A percentile compares a stretch with the other conserved stretches of the same genome.
Evolutionary conservation across 2,329 filamentous ascomycete genomes (phyloP).

Genomic region (Pseudogymnoascus sp.): DNA sequence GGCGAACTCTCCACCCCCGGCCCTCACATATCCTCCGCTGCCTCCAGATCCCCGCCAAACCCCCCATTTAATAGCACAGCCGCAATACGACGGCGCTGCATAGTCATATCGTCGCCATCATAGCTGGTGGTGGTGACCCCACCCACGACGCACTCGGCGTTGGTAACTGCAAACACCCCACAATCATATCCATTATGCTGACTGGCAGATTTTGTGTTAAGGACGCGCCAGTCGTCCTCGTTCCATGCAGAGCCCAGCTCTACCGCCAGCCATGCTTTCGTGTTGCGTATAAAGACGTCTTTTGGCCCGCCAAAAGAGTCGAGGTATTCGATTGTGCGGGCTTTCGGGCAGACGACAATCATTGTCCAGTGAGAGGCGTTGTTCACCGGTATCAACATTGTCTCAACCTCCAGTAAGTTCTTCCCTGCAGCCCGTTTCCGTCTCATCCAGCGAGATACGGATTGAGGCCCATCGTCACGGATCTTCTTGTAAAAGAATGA

Average conservation of each 20-base stretch:
- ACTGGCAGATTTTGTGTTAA: slow-evolving; percentile 39
- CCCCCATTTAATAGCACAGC: slow-evolving; percentile 59
- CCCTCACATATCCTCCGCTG: slow-evolving; percentile 1
- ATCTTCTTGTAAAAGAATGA: slow-evolving; percentile 58
- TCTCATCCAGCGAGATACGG: slow-evolving; percentile 47
- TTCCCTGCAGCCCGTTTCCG: slow-evolving; percentile 47
- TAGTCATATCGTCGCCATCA: slow-evolving; percentile 43
- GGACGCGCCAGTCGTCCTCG: slow-evolving; percentile 50
- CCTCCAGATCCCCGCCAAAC: slow-evolving; percentile 37
- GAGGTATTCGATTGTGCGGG: slow-evolving; percentile 55
- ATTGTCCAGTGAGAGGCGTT: slow-evolving; percentile 65
- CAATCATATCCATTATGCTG: slow-evolving; percentile 67
- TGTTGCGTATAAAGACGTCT: slow-evolving; percentile 32
- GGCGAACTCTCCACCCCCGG: background rate
- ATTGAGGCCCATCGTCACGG: slow-evolving; percentile 36
- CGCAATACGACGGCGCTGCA: slow-evolving; percentile 54
- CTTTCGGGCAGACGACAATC: slow-evolving; percentile 53
- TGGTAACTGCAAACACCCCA: slow-evolving; percentile 68
- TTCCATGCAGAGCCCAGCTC: slow-evolving; percentile 49
- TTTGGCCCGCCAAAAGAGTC: slow-evolving; percentile 50
- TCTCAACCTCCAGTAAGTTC: slow-evolving; percentile 56
- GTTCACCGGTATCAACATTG: slow-evolving; percentile 58
- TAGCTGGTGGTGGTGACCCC: slow-evolving; percentile 37
- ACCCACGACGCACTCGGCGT: slow-evolving; percentile 50
- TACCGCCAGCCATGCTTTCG: slow-evolving; percentile 46